Evolutionary conservation across 805 yeast genomes (phyloP).

Genomic region (Kregervanrija delftensis): DNA sequence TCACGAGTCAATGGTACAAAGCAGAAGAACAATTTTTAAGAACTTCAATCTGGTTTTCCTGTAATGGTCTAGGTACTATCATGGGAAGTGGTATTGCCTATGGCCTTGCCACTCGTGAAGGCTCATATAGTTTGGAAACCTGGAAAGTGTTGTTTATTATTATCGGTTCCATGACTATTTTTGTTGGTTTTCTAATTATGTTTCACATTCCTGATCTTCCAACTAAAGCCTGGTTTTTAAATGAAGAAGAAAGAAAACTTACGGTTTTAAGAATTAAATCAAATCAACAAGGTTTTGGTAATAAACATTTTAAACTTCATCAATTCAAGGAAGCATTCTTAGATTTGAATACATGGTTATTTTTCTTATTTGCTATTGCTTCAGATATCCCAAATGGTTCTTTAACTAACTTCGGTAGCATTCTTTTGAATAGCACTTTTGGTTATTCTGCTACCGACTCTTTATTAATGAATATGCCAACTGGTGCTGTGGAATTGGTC

Average conservation of each 20-base stretch:
- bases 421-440: slow-evolving; percentile 25
- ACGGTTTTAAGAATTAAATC: slow-evolving; percentile 25
- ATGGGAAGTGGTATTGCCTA: slow-evolving; percentile 28
- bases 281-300: slow-evolving; percentile 39
- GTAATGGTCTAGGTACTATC: slow-evolving; percentile 25
- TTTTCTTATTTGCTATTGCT: slow-evolving; percentile 24
- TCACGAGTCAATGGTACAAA: slow-evolving; percentile 27
- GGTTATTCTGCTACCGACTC: slow-evolving; percentile 23
- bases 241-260: slow-evolving; percentile 31
- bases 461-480: slow-evolving; percentile 22
- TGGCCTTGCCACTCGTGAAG: slow-evolving; percentile 24
- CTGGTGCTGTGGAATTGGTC: slow-evolving; percentile 26
- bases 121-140: slow-evolving; percentile 16
- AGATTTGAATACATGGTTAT: slow-evolving; percentile 36
- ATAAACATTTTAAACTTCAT: slow-evolving; percentile 20
- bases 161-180: slow-evolving; percentile 28
- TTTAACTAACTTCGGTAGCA: slow-evolving; percentile 40
- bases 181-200: slow-evolving; percentile 25
- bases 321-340: slow-evolving; percentile 24
- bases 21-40: slow-evolving; percentile 27
- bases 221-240: slow-evolving; percentile 28
- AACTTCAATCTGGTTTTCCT: slow-evolving; percentile 16
- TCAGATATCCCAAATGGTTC: slow-evolving; percentile 30
- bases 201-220: slow-evolving; percentile 28
- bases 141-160: slow-evolving; percentile 31